phyloP scores from a whole-genome alignment of 768 basidiomycete genomes.

The Clathrus columnatus region DNA sequence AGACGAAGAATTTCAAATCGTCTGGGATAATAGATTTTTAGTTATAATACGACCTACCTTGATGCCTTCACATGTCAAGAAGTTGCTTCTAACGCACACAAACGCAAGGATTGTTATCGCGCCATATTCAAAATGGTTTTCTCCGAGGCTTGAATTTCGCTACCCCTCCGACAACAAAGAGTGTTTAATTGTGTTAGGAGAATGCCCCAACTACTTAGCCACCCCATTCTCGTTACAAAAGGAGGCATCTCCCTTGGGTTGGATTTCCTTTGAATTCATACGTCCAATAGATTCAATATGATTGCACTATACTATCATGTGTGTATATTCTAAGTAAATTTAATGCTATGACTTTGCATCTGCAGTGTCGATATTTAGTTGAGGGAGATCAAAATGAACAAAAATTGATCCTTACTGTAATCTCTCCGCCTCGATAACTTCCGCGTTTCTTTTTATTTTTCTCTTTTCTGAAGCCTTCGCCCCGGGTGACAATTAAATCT shows the following conservation, averaged over 20 bases:
- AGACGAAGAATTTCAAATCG: conserved; percentile 25
- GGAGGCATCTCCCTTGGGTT: not conserved
- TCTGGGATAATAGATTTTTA: conserved; percentile 63
- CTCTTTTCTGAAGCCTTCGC: conserved; percentile 94
- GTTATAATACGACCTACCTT: conserved; percentile 21
- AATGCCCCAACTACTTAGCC: not conserved
- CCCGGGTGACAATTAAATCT: conserved; percentile 89
- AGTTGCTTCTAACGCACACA: not conserved
- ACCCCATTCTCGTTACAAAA: not conserved
- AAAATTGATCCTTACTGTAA: conserved; percentile 53
- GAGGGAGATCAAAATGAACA: conserved; percentile 1
- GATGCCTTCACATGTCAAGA: conserved; percentile 6
- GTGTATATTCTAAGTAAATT: conserved; percentile 39
- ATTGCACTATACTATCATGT: not conserved
- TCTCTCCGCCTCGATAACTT: conserved; percentile 89
- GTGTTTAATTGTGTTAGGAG: not conserved
- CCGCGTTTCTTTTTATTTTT: conserved; percentile 99
- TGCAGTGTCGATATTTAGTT: conserved; percentile 23
- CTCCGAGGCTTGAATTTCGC: conserved; percentile 10
- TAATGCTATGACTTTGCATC: conserved; percentile 83
- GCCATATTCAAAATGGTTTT: conserved; percentile 9
- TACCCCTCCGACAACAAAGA: not conserved
- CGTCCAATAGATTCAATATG: conserved; percentile 5
- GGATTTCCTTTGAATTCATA: not conserved
- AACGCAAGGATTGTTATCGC: not conserved